Conservation (phyloP, 2,329 filamentous ascomycete genomes). For the Pleurostoma richardsiae region DNA sequence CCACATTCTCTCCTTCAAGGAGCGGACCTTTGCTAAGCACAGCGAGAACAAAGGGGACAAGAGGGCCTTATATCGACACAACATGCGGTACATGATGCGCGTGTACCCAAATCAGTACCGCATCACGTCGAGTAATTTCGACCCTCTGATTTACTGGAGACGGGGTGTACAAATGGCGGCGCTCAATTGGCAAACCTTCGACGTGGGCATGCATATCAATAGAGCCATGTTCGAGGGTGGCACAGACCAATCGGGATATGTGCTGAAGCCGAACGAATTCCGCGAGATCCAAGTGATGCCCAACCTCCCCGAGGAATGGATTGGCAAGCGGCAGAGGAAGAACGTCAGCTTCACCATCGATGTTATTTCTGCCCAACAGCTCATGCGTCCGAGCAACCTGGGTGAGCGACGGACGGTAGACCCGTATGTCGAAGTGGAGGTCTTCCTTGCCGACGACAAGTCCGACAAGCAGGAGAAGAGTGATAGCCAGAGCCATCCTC, state of each 20-base stretch:
- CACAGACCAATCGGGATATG: conserved; percentile 82
- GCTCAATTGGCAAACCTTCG: conserved; percentile 97
- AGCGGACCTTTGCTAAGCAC: conserved; percentile 79
- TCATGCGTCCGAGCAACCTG: conserved; percentile 70
- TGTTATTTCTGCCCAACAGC: conserved; percentile 88
- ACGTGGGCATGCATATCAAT: conserved; percentile 92
- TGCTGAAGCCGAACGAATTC: conserved; percentile 85
- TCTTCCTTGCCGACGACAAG: conserved; percentile 92
- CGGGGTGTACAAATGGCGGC: conserved; percentile 97
- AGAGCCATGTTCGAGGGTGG: conserved; percentile 96
- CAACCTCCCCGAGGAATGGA: conserved; percentile 46
- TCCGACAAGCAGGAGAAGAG: conserved; percentile 70
- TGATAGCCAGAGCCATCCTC: conserved; percentile 44
- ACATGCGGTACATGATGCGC: conserved; percentile 85
- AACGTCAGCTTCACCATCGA: conserved; percentile 81
- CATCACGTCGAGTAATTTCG: conserved; percentile 87
- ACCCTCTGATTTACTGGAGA: conserved; percentile 89
- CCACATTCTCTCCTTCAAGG: conserved; percentile 93
- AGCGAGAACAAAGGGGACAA: conserved; percentile 73
- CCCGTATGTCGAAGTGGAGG: conserved; percentile 91
- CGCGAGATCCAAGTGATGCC: conserved; percentile 63
- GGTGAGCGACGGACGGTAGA: conserved; percentile 62
- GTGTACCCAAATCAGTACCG: conserved; percentile 85
- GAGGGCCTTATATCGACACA: conserved; percentile 78
- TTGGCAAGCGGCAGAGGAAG: conserved; percentile 70